Evolutionary conservation across 306 rosid genomes (phyloP), one percentile per base, ranked within the genome.

Genomic region (Morella rubra): DNA sequence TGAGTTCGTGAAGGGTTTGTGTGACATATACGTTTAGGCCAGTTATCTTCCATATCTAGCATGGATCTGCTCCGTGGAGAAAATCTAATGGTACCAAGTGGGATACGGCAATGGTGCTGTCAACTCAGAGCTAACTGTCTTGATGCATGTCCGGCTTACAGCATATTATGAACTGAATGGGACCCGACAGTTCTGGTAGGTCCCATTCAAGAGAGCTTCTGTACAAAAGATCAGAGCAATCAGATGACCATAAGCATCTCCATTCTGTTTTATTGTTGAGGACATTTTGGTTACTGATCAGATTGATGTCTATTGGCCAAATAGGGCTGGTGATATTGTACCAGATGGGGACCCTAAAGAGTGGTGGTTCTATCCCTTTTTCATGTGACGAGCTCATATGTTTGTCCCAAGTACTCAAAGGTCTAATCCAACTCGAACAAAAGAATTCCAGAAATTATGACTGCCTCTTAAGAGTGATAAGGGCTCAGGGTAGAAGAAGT

Each of bases 311-410:
- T 71, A 81, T 80, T 85, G 73, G 47, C 71, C 32, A 45, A 62
- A 60, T 44, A 49, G 71, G 72, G 79, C 72, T 73, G 53, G 16
- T 49, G 24, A 77, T 42, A 67, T 32, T 55, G 51, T 77, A 80
- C 81, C 68, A 51, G 15, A 75, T 83, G 89, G 86, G 82, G 82
- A 70, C 86, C 88, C 83, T 71, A 52, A 69, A 22, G 79, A 60
- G 66, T 74, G 76, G 44, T 82, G 78, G 49, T 75, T 71, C 65
- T 58, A 74, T 81, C 82, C 44, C 76, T 77, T 74, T 74, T 75
- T 83, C 80, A 78, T 81, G 81, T 82, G 89, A 79, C 86, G 87
- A 88, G 87, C 91, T 87, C 90, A 90, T 83, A 77, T 71, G 80
- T 10, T 80, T 86, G 84, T 79, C 84, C 65, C 79, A 73, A 79